These are phyloP conservation scores for Yamadazyma songkhlaensis DNA, from an alignment of 1,139 yeast species.

Conservation along the genomic window DNA sequence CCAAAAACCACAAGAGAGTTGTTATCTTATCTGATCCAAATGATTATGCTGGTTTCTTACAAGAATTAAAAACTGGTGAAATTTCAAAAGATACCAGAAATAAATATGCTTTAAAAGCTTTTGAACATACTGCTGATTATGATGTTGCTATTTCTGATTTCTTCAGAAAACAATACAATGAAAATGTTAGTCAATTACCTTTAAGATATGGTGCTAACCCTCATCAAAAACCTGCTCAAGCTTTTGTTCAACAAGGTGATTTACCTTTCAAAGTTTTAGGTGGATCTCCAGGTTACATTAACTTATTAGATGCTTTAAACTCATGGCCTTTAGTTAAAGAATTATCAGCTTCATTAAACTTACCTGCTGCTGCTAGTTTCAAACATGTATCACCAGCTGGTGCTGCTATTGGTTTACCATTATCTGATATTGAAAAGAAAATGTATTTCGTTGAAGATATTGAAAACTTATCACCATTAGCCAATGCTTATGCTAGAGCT, in stretches of 20 bases:
- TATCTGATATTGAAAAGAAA: constrained; percentile 87
- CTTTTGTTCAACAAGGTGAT: constrained; percentile 80
- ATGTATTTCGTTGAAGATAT: constrained; percentile 93
- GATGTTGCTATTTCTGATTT: constrained; percentile 94
- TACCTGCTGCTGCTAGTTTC: constrained; percentile 98
- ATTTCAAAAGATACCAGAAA: constrained; percentile 74
- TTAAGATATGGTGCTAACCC: constrained; percentile 98
- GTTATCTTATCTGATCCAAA: constrained; percentile 91
- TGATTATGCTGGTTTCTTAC: constrained; percentile 83
- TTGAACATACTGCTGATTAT: constrained; percentile 97
- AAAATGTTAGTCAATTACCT: constrained; percentile 84
- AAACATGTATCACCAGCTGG: constrained; percentile 99
- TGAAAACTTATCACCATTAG: constrained; percentile 92
- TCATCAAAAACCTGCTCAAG: constrained; percentile 99
- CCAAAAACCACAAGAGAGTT: constrained; percentile 95
- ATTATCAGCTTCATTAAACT: constrained; percentile 85
- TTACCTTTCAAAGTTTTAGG: constrained; percentile 90
- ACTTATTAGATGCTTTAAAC: constrained; percentile 91
- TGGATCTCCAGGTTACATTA: constrained; percentile 97
- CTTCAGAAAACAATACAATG: constrained; percentile 95
- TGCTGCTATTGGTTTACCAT: constrained; percentile 94
- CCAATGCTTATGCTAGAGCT: constrained; percentile 98
- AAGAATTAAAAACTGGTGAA: constrained; percentile 73
- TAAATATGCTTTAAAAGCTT: constrained; percentile 89
- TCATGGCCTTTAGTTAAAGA: constrained; percentile 99